A percentile compares a stretch with the other conserved stretches of the same genome.
Evolutionary conservation across 2,329 filamentous ascomycete genomes (phyloP).

Genomic region (Arthrinium puccinioides): DNA sequence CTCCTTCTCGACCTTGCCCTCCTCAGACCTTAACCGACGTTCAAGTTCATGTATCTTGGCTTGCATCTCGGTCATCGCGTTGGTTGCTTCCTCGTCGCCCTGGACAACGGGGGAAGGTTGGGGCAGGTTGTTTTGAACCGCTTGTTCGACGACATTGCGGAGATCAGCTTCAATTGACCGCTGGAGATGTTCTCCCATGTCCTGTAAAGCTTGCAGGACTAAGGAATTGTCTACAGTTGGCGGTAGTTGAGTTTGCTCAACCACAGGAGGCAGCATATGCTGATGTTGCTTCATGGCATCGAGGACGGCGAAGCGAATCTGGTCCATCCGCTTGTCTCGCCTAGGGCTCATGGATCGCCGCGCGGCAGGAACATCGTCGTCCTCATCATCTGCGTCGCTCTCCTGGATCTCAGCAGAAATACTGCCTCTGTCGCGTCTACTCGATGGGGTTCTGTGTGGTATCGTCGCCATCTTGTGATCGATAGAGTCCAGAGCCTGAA

Average conservation of each 20-base stretch:
- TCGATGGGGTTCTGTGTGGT: constrained; percentile 46
- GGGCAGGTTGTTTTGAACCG: constrained; percentile 50
- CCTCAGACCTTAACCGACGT: constrained; percentile 21
- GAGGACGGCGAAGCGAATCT: constrained; percentile 65
- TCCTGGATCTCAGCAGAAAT: constrained; percentile 63
- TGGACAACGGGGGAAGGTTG: constrained; percentile 34
- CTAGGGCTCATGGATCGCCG: constrained; percentile 70
- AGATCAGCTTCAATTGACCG: constrained; percentile 40
- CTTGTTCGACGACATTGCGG: constrained; percentile 55
- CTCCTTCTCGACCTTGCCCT: constrained; percentile 42
- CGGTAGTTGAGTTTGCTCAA: constrained; percentile 15
- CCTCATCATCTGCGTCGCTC: constrained; percentile 92
- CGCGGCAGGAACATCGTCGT: constrained; percentile 57
- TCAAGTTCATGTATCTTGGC: constrained; percentile 39
- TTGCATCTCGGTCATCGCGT: constrained; percentile 52
- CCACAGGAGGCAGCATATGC: constrained; percentile 20
- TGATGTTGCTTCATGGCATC: constrained; percentile 64
- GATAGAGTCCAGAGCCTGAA: constrained; percentile 70
- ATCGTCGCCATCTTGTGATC: constrained; percentile 59
- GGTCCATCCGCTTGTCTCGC: constrained; percentile 72
- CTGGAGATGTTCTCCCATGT: constrained; percentile 49
- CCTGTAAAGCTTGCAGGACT: constrained; percentile 60
- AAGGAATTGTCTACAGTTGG: constrained; percentile 34
- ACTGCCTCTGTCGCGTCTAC: constrained; percentile 54
- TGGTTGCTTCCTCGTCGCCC: constrained; percentile 44